Base-by-base conservation (phyloP, 1,139 yeast genomes). In the Lodderomyces orthopsilosis region DNA sequence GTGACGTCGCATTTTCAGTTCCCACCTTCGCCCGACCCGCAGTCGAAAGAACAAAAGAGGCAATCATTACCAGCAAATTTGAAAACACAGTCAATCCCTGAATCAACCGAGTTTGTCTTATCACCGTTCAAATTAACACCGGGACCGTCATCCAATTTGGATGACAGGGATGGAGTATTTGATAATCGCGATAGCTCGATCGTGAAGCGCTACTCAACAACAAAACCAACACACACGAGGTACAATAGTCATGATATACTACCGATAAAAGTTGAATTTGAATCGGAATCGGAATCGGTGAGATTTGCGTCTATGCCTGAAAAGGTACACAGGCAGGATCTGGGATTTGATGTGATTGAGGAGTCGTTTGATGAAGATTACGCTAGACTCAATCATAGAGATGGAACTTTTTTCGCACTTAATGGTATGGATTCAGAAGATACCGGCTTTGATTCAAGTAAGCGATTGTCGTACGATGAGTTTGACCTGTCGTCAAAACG, bases 241-340 rank as follows among this genome's bases (percentile, higher is more conserved):
- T 71, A 68, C 51, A 72, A 67, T 48, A 68, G 75, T 45, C 75
- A 72, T 52, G 77, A 72, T 49, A 62, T 72, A 21, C 55, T 73
- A 14, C 77, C 77, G 1, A 70, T 73, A 13, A 66, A 63, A 49
- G 77, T 73, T 10, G 78, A 73, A 50, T 73, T 73, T 53, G 77
- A 73, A 51, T 35, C 43, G 22, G 35, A 73, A 51, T 35, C 43
- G 22, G 35, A 41, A 5, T 15, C 30, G 12, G 59, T 51, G 28
- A 51, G 73, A 42, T 58, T 65, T 38, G 51, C 65, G 0, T 66
- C 73, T 1, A 65, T 62, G 5, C 72, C 72, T 1, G 67, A 59
- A 40, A 56, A 53, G 39, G 51, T 53, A 4, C 50, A 49, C 19
- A 43, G 43, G 40, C 39, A 21, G 12, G 28, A 21, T 21, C 39